Conservation (phyloP, 1,284 basidiomycete species). For the Cutaneotrichosporon arboriforme region DNA sequence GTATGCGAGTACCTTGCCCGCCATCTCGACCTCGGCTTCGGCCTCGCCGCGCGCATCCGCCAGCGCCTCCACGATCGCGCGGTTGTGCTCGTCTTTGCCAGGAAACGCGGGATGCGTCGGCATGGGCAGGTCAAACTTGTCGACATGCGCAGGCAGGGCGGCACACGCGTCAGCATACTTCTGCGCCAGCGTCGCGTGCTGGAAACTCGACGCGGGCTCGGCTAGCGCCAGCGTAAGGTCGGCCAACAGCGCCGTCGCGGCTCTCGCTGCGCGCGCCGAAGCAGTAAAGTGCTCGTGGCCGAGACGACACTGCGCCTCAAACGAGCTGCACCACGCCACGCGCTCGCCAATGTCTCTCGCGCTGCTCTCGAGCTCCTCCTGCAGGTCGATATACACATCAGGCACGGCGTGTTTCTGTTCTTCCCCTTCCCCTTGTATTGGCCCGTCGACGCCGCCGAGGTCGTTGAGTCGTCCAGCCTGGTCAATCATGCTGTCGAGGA, state of each 20-base stretch:
- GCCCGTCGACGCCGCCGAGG: slow-evolving; percentile 31
- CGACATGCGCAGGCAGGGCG: slow-evolving; percentile 19
- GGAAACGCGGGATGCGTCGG: slow-evolving; percentile 31
- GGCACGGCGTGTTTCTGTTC: slow-evolving; percentile 26
- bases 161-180: slow-evolving; percentile 9
- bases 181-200: slow-evolving; percentile 17
- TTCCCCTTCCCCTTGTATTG: slow-evolving; percentile 7
- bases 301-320: slow-evolving; percentile 32
- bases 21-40: slow-evolving; percentile 8
- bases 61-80: slow-evolving; percentile 11
- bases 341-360: slow-evolving; percentile 19
- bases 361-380: slow-evolving; percentile 37
- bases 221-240: slow-evolving; percentile 17
- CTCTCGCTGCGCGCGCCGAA: slow-evolving; percentile 11
- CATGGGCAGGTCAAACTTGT: slow-evolving; percentile 18
- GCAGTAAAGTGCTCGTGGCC: slow-evolving; percentile 25
- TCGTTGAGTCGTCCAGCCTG: slow-evolving; percentile 29
- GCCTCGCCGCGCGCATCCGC: slow-evolving; percentile 9
- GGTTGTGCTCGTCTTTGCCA: slow-evolving; percentile 23
- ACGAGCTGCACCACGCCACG: slow-evolving; percentile 27
- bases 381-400: slow-evolving; percentile 37
- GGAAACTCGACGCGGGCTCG: slow-evolving; percentile 21
- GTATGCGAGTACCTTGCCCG: slow-evolving; percentile 22
- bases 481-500: slow-evolving; percentile 46
- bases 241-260: slow-evolving; percentile 12